Conservation (phyloP, 73 alveolate genomes). For the Stentor roeselii region DNA sequence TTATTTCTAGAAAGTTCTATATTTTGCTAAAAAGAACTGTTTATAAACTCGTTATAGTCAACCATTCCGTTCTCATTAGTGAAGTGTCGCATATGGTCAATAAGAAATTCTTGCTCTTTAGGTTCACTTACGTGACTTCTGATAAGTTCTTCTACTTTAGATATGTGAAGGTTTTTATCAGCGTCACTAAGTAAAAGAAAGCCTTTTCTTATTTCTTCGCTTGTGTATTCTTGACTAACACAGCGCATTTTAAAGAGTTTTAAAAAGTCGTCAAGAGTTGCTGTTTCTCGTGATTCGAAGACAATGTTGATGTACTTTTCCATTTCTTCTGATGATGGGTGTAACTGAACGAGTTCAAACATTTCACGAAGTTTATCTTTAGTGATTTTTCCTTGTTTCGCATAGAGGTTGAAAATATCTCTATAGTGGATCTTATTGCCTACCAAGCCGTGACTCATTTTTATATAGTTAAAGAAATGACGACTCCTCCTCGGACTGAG, state of each 20-base stretch:
- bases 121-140: background rate
- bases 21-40: constrained; percentile 15
- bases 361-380: constrained; percentile 6
- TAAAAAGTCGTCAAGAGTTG: constrained; percentile 10
- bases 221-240: constrained; percentile 23
- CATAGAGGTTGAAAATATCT: constrained; percentile 8
- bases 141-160: constrained; percentile 15
- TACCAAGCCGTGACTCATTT: constrained; percentile 19
- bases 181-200: constrained; percentile 8
- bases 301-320: constrained; percentile 15
- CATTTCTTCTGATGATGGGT: constrained; percentile 23
- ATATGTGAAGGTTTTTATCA: constrained; percentile 6
- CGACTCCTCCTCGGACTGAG: too few relatives aligned
- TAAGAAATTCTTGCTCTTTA: constrained; percentile 17
- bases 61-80: constrained; percentile 19
- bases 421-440: background rate
- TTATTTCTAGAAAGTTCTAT: too few relatives aligned
- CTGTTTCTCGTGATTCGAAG: background rate
- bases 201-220: constrained; percentile 16
- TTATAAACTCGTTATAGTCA: background rate
- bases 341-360: background rate
- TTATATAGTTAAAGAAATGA: too few relatives aligned
- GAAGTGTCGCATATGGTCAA: constrained; percentile 19
- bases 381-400: constrained; percentile 19
- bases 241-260: constrained; percentile 17